Base-by-base conservation (phyloP, 208 protist genomes). In the Leishmania amazonensis region DNA sequence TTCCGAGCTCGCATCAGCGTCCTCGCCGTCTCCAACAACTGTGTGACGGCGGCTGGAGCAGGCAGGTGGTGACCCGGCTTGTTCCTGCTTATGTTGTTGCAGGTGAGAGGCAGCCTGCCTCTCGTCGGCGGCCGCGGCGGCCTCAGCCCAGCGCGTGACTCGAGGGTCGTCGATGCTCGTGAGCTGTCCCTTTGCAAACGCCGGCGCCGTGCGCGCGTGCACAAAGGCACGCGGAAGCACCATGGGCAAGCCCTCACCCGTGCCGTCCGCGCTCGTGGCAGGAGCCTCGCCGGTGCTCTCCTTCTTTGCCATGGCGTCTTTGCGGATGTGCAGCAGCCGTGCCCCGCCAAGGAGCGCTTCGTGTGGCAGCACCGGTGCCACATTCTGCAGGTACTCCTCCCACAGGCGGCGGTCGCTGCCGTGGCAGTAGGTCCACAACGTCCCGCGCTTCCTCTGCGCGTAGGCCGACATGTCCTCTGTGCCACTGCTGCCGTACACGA, bases 351-450 rank as follows among this genome's bases (percentile, higher is more conserved):
- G 85, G 11, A 94, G 79, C 15, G 92, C 85, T 82, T 95, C 91
- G 72, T 89, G 87, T 28, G 94, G 92, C 51, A 96, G 84, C 60
- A 96, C 92, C 13, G 94, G 94, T 40, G 89, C 86, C 54, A 98
- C 88, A 67, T 96, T 93, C 11, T 90, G 87, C 70, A 98, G 83
- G 81, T 95, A 91, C 83, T 98, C 94, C 17, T 83, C 83, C 92
- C 93, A 98, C 35, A 98, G 81, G n/a, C 95, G 91, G 35, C 89
- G 93, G 80, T 98, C 95, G 40, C 88, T 88, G 47, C 83, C 82
- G 67, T 91, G 84, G 85, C 95, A 98, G 86, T 98, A 97, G n/a
- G 85, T 75, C 94, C 95, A 98, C 42, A 81, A 38, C n/a, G 76
- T 73, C 42, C 76, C 5, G 24, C 76, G 62, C 47, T 35, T 49